A percentile compares a stretch with the other conserved stretches of the same genome.
phyloP scores from a whole-genome alignment of 2,329 filamentous ascomycete species.

The Diplodia sapinea region DNA sequence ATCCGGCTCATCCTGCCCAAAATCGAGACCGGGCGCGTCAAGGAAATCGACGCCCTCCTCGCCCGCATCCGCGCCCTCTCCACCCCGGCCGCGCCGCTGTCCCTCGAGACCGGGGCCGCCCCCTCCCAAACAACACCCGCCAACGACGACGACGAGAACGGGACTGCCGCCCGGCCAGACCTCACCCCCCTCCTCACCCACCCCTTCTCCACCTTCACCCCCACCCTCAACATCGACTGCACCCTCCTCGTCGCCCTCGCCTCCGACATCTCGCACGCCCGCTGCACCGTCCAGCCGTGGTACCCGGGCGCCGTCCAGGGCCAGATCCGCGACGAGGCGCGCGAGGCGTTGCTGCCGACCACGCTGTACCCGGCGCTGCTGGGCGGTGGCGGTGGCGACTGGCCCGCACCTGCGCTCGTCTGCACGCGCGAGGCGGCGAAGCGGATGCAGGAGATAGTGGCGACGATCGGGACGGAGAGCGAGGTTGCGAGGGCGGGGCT shows the following conservation, averaged over 20 bases:
- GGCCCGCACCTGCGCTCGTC: constrained; percentile 58
- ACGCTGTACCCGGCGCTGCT: constrained; percentile 68
- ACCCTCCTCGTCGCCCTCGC: constrained; percentile 75
- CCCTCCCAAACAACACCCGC: constrained; percentile 36
- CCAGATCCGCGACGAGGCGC: constrained; percentile 69
- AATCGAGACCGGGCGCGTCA: constrained; percentile 56
- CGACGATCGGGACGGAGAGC: constrained; percentile 47
- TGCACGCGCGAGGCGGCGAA: constrained; percentile 70
- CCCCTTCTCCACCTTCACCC: constrained; percentile 47
- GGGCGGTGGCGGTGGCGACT: too few species aligned
- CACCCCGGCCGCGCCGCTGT: constrained; percentile 36
- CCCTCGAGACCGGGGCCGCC: not conserved
- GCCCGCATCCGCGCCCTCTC: constrained; percentile 60
- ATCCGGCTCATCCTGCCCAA: constrained; percentile 67
- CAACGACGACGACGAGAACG: constrained; percentile 25
- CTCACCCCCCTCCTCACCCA: constrained; percentile 47
- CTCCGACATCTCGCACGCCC: constrained; percentile 72
- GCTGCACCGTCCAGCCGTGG: constrained; percentile 55
- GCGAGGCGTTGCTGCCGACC: constrained; percentile 64
- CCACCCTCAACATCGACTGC: constrained; percentile 66
- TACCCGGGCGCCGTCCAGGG: constrained; percentile 66
- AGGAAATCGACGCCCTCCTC: constrained; percentile 63
- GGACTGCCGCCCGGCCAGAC: constrained; percentile 36
- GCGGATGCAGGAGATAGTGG: constrained; percentile 61
- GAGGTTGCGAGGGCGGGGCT: constrained; percentile 63